phyloP scores from a whole-genome alignment of 352 stramenopile species.

The Achlya hypogyna region DNA sequence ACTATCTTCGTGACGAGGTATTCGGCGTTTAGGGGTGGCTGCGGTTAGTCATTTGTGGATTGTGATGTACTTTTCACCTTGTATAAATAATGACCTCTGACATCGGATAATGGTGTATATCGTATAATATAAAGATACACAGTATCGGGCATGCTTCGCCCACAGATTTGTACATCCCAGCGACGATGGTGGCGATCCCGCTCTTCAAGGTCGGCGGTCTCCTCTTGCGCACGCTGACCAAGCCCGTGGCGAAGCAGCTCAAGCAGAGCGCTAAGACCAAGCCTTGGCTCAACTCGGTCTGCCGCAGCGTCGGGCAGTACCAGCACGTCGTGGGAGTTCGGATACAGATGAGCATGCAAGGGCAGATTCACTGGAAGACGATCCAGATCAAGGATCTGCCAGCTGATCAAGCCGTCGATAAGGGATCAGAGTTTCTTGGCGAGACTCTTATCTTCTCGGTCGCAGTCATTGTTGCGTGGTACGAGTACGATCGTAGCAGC shows the following conservation, averaged over 20 bases:
- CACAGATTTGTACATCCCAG: not conserved
- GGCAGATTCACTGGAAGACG: constrained; percentile 46
- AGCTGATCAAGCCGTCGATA: constrained; percentile 61
- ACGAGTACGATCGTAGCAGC: constrained; percentile 66
- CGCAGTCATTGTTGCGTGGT: constrained; percentile 48
- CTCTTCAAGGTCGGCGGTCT: constrained; percentile 80
- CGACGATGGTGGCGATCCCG: constrained; percentile 31
- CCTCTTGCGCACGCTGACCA: constrained; percentile 72
- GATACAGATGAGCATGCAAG: constrained; percentile 76
- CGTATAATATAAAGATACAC: not conserved
- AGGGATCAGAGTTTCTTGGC: constrained; percentile 63
- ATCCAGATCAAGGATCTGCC: constrained; percentile 61
- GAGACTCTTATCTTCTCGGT: constrained; percentile 77
- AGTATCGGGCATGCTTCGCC: not conserved
- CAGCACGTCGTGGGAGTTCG: constrained; percentile 52
- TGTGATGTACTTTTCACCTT: not conserved
- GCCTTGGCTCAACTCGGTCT: constrained; percentile 50
- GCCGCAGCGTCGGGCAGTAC: constrained; percentile 45
- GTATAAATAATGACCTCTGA: not conserved
- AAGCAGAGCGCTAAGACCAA: constrained; percentile 83
- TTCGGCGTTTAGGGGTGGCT: too few species aligned
- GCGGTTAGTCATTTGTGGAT: too few species aligned
- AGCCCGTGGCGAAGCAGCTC: constrained; percentile 82
- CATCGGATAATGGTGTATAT: not conserved
- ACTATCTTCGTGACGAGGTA: too few species aligned